Base-by-base conservation (phyloP, 2,329 filamentous ascomycete genomes). In the Calonectria pteridis region DNA sequence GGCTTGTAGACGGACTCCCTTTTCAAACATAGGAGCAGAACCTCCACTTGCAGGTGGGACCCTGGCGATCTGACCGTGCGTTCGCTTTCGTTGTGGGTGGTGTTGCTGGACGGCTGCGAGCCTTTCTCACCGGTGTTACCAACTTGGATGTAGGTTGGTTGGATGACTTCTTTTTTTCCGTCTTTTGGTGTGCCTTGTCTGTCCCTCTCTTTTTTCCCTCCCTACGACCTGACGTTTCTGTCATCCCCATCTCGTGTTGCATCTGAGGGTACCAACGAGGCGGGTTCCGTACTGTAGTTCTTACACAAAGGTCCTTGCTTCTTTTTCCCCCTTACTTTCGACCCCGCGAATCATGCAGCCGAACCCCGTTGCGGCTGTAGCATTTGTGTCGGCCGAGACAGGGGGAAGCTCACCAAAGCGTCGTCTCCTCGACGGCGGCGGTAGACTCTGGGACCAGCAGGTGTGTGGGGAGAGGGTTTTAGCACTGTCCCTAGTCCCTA, bases 161-260 rank as follows among this genome's bases (percentile, higher is more conserved):
- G 55, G 55, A 37, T 59, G n/a, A 16, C 53, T 26, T 26, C 20
- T 59, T 33, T 35, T 26, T n/a, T 68, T 43, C 35, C 23, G 43
- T 46, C 43, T 46, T 11, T 46, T 23, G 13, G 43, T 46, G 43
- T 43, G 40, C 18, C n/a, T 43, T 43, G 40, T n/a, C 43, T 46
- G 43, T 23, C 9, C 23, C 18, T 11, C 5, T n/a, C 5, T 46
- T 46, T 46, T 23, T 23, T 23, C 6, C 50, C n/a, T 23, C 29
- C 40, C 28, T 50, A n/a, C 50, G 50, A 58, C 43, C 43, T 75
- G 67, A 51, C 69, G 53, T 40, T 67, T 49, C 40, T 72, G 69
- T 77, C 76, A 77, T 77, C 37, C 72, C 77, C 73, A 78, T 71
- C 71, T 77, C 77, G 75, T 78, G 66, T 49, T 67, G 72, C 76